Evolutionary conservation across 2,329 filamentous ascomycete species (phyloP).

Genomic region (Cladophialophora yegresii): DNA sequence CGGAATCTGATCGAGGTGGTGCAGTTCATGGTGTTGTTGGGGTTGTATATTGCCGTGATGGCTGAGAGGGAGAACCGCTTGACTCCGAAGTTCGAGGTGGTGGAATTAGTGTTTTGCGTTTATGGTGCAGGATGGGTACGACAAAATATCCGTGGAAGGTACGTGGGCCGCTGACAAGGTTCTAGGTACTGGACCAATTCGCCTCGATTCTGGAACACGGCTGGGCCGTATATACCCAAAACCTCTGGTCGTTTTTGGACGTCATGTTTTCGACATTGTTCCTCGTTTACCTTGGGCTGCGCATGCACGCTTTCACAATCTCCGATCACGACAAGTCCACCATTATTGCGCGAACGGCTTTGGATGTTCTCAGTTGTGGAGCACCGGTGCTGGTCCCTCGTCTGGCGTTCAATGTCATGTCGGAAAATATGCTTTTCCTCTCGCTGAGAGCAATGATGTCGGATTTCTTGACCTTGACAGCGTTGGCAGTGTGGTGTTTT

Average conservation of each 20-base stretch:
- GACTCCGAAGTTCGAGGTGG: slow-evolving; percentile 49
- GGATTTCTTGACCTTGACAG: slow-evolving; percentile 76
- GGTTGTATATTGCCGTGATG: slow-evolving; percentile 73
- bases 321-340: slow-evolving; percentile 20
- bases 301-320: slow-evolving; percentile 48
- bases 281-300: slow-evolving; percentile 65
- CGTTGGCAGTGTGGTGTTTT: slow-evolving; percentile 79
- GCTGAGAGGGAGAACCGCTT: slow-evolving; percentile 60
- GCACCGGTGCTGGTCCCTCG: slow-evolving; percentile 77
- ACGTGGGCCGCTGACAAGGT: neutral
- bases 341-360: slow-evolving; percentile 26
- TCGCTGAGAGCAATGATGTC: slow-evolving; percentile 81
- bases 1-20: slow-evolving; percentile 72
- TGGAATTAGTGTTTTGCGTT: slow-evolving; percentile 69
- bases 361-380: slow-evolving; percentile 64
- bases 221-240: slow-evolving; percentile 82
- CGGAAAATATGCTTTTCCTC: slow-evolving; percentile 81
- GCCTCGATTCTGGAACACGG: slow-evolving; percentile 74
- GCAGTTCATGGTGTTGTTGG: slow-evolving; percentile 71
- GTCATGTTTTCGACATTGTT: slow-evolving; percentile 76
- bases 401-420: slow-evolving; percentile 78
- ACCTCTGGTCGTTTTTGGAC: slow-evolving; percentile 85
- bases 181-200: slow-evolving; percentile 65
- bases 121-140: slow-evolving; percentile 74
- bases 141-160: neutral